Evolutionary conservation across 495 filamentous ascomycete genomes (phyloP), one percentile per base, ranked within the genome.

Genomic region (Podospora appendiculata): DNA sequence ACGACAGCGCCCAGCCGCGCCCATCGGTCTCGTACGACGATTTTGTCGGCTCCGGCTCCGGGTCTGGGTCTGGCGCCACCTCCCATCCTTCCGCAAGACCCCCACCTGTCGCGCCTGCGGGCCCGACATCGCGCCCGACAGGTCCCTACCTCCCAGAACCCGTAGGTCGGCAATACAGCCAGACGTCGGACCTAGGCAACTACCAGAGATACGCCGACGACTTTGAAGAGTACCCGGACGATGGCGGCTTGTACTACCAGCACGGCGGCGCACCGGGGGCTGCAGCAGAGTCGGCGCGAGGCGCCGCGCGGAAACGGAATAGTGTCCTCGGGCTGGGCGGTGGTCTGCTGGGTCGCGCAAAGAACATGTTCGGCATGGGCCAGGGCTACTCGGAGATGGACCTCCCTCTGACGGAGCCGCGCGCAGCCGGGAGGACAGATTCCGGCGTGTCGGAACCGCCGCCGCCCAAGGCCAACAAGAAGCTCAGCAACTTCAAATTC

Each of bases 321-420:
- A 96, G 90, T 63, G 83, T 95, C 32, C 72, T 96, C 50, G 83
- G 85, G 47, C 66, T 96, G 64, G 90, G 91, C 46, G 90, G 93
- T 54, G 89, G 91, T 8, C 67, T 96, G 35, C 75, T 94, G 63
- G 94, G 91, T 11, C 83, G 77, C 58, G 87, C 88, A 10, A 97
- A 94, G 70, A 86, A 84, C 68, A 90, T 87, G 81, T 73, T 97
- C 48, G 93, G 93, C 45, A 94, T 95, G 88, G 84, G 80, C 10
- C 83, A 88, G 48, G 84, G 93, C 43, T 96, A 97, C 70, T 94
- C 90, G 47, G 94, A 96, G 65, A 97, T 99, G 94, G 91, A 99
- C 61, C 77, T 97, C 38, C 94, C 94, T 12, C 72, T 99, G 61
- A 97, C 90, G 16, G 90, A 96, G 58, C 68, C 85, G 16, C 79